Percentiles rank a stretch among this genome's conserved stretches.
phyloP scores from a whole-genome alignment of 2,329 filamentous ascomycete species.

The Atkinsonella texensis region DNA sequence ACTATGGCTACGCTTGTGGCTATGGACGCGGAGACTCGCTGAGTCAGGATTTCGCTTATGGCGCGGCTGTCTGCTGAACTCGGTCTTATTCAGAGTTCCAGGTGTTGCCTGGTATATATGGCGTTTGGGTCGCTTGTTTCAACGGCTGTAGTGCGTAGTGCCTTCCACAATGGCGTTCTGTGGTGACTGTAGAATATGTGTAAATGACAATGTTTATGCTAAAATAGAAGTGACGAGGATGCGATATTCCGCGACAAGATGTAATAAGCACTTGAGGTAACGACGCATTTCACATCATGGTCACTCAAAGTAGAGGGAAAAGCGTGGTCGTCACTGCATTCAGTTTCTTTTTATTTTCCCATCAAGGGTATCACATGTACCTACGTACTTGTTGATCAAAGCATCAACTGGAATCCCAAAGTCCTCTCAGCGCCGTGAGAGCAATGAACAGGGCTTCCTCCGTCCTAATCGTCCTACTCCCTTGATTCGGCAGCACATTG shows the following conservation, averaged over 20 bases:
- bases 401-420: constrained; percentile 31
- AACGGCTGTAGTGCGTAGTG: constrained; percentile 16
- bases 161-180: constrained; percentile 16
- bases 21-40: constrained; percentile 20
- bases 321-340: not conserved
- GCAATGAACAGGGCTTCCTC: constrained; percentile 76
- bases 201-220: not conserved
- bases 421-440: constrained; percentile 51
- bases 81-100: not conserved
- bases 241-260: not conserved
- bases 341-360: not conserved
- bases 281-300: too few relatives aligned
- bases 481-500: constrained; percentile 68
- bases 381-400: not conserved
- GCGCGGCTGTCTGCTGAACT: constrained; percentile 7
- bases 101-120: constrained; percentile 1
- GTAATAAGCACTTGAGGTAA: not conserved
- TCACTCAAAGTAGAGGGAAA: too few relatives aligned
- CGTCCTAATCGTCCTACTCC: constrained; percentile 69
- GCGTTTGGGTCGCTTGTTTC: constrained; percentile 10
- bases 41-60: not conserved
- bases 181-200: too few relatives aligned
- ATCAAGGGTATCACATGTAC: constrained; percentile 5
- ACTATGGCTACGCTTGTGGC: constrained; percentile 28
- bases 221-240: too few relatives aligned